Percentiles rank a stretch among this genome's conserved stretches.
Evolutionary conservation across 805 yeast genomes (phyloP).

Genomic region (Candida anglica): DNA sequence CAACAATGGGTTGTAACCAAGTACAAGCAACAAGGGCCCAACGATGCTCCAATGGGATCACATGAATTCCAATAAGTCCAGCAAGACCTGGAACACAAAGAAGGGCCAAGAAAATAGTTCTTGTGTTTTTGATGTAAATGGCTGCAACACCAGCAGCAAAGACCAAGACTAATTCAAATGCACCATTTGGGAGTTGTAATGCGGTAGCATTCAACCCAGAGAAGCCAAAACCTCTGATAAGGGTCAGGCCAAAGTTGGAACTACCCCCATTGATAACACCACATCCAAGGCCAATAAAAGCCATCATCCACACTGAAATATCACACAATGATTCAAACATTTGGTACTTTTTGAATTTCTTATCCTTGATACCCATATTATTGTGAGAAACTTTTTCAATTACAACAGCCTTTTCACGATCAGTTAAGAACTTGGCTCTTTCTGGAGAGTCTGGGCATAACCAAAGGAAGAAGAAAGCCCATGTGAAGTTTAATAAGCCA

Average conservation of each 20-base stretch:
- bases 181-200: conserved; percentile 22
- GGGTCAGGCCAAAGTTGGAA: conserved; percentile 20
- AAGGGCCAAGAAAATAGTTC: conserved; percentile 12
- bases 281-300: conserved; percentile 18
- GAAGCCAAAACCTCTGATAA: conserved; percentile 31
- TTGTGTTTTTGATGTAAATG: conserved; percentile 13
- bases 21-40: conserved; percentile 28
- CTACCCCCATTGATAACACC: conserved; percentile 30
- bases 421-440: conserved; percentile 26
- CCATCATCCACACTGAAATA: conserved; percentile 15
- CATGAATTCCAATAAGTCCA: conserved; percentile 21
- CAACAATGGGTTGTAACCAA: conserved; percentile 25
- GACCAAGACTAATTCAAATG: conserved; percentile 22
- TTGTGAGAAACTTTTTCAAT: conserved; percentile 16
- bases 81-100: conserved; percentile 18
- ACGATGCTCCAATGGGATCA: conserved; percentile 12
- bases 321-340: conserved; percentile 17
- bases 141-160: conserved; percentile 22
- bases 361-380: conserved; percentile 22
- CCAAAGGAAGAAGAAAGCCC: conserved; percentile 13
- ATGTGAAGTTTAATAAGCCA: conserved; percentile 16
- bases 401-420: conserved; percentile 24
- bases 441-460: conserved; percentile 22
- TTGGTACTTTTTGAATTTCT: conserved; percentile 16
- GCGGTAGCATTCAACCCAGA: conserved; percentile 22